Conservation (phyloP, 75 land plant genomes). For the Picea sitchensis region DNA sequence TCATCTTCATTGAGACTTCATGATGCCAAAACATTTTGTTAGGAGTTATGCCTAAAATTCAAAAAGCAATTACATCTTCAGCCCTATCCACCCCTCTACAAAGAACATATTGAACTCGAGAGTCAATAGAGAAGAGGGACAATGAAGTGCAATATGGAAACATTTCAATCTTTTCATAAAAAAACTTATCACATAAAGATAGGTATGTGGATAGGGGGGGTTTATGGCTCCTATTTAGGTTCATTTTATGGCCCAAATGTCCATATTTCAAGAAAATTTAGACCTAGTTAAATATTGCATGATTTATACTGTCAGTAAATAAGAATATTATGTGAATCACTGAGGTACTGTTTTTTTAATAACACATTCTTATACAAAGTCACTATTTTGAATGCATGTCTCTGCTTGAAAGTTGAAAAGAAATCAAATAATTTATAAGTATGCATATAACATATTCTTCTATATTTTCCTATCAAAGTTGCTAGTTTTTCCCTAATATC, state of each 20-base stretch:
- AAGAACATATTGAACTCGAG: neutral
- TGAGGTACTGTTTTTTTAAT: neutral
- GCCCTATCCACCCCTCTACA: neutral
- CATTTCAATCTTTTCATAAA: neutral
- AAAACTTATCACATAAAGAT: neutral
- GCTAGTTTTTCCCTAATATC: neutral
- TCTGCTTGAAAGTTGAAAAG: too few species aligned
- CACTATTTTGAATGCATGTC: neutral
- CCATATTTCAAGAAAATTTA: neutral
- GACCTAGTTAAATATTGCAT: neutral
- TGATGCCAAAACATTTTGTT: slow-evolving; percentile 28
- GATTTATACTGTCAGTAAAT: neutral
- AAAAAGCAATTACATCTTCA: neutral
- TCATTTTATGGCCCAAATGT: neutral
- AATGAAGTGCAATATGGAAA: neutral
- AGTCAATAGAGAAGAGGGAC: neutral
- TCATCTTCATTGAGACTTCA: slow-evolving; percentile 89
- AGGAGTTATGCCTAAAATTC: neutral
- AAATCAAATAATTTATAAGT: too few species aligned
- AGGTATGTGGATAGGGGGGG: neutral
- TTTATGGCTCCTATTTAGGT: neutral
- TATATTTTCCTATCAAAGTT: too few species aligned
- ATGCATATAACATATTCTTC: too few species aligned
- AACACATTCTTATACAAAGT: neutral
- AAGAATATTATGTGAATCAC: neutral